Evolutionary conservation across 1,284 basidiomycete genomes (phyloP).

Genomic region (Leccinum brunneo-olivaceum): DNA sequence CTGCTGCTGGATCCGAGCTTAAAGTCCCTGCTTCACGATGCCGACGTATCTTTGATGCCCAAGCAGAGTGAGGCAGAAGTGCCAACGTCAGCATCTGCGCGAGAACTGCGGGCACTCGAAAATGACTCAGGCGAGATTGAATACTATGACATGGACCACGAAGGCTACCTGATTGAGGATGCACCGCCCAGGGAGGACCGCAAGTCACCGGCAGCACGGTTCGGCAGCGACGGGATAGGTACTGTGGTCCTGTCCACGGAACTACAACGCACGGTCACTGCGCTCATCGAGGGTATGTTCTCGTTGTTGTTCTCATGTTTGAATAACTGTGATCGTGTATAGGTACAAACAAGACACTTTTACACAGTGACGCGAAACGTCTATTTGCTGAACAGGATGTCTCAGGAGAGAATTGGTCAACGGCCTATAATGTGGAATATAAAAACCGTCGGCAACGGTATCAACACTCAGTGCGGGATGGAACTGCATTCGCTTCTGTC

Average conservation of each 20-base stretch:
- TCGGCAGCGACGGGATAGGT: slow-evolving; percentile 69
- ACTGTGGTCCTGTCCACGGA: slow-evolving; percentile 64
- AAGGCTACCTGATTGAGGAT: slow-evolving; percentile 24
- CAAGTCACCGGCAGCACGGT: slow-evolving; percentile 75
- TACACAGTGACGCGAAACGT: slow-evolving; percentile 65
- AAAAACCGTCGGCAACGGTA: slow-evolving; percentile 49
- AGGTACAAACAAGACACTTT: slow-evolving; percentile 59
- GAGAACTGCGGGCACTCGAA: slow-evolving; percentile 51
- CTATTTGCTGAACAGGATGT: slow-evolving; percentile 45
- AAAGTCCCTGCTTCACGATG: slow-evolving; percentile 52
- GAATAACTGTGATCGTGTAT: slow-evolving; percentile 6
- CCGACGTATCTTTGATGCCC: slow-evolving; percentile 54
- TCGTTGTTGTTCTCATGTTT: slow-evolving; percentile 2
- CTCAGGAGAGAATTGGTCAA: slow-evolving; percentile 42
- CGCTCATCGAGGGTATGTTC: slow-evolving; percentile 52
- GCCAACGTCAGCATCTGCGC: slow-evolving; percentile 18
- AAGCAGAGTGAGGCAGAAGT: slow-evolving; percentile 27
- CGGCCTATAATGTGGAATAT: slow-evolving; percentile 51
- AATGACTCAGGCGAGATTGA: slow-evolving; percentile 25
- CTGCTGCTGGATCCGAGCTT: slow-evolving; percentile 60
- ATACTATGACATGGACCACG: slow-evolving; percentile 22
- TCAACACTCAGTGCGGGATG: slow-evolving; percentile 59
- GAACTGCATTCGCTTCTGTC: slow-evolving; percentile 68
- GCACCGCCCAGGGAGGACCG: slow-evolving; percentile 39
- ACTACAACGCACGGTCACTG: slow-evolving; percentile 53